Evolutionary conservation across 2,329 filamentous ascomycete genomes (phyloP), one percentile per base, ranked within the genome.

Genomic region (Parasarocladium wereldwijsianum): DNA sequence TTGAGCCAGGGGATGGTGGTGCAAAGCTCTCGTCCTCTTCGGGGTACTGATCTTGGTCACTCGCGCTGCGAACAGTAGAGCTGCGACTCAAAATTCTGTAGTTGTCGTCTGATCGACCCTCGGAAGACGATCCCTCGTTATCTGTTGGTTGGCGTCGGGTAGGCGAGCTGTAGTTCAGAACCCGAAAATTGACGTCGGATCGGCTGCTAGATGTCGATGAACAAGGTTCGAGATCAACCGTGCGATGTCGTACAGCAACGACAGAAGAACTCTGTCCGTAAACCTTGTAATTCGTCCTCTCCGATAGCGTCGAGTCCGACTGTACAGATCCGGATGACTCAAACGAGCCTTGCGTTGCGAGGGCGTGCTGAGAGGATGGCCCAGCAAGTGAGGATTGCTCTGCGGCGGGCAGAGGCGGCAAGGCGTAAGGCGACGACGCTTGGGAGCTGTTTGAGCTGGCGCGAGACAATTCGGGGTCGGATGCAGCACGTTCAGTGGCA

Each of bases 281-380:
- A 13, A 67, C 51, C 42, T 67, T 62, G 56, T 68, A 67, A 41
- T 73, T 71, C 25, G 62, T 58, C 11, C 52, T 57, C 23, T 67
- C 63, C 11, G 62, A 64, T 3, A 55, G 37, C 4, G 62, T 66
- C 8, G 64, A 63, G 25, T 47, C 52, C 8, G 49, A 40, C 32
- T 47, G 40, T 29, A 45, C 43, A 5, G 51, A 36, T n/a, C 33
- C 31, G 15, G 31, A 31, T 15, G 33, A 34, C 14, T 31, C 27
- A 23, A 33, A 32, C 11, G 36, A 34, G 12, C 17, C 22, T 17
- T 35, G 34, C n/a, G 13, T 19, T 12, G 20, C 28, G 12, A 30
- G 28, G 4, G 20, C n/a, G 12, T 8, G 28, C 20, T 15, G 28
- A 30, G 8, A 18, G 19, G 10, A 23, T 41, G 43, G 28, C 7